Evolutionary conservation across 495 filamentous ascomycete genomes (phyloP).

Genomic region (Aspergillus baeticus): DNA sequence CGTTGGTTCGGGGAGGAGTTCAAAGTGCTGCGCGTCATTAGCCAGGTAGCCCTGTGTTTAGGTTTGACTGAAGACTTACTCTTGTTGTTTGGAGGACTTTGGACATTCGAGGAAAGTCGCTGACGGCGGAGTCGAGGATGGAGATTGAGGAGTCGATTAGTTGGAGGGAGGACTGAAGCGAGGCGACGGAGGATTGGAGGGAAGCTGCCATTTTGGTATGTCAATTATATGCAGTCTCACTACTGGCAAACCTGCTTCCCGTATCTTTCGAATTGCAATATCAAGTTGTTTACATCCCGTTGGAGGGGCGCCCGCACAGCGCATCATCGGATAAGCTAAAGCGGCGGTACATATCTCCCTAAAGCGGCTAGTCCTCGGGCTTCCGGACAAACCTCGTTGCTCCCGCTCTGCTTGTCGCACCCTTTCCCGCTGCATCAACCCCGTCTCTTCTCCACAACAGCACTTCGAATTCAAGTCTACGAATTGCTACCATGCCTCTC

Average conservation of each 20-base stretch:
- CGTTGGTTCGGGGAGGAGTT: conserved; percentile 68
- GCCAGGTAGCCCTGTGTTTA: neutral
- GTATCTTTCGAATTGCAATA: no score
- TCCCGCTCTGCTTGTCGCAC: conserved; percentile 19
- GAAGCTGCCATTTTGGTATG: conserved; percentile 48
- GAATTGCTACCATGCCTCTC: conserved; percentile 64
- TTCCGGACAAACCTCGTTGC: conserved; percentile 44
- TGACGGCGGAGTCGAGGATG: conserved; percentile 69
- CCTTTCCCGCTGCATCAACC: conserved; percentile 32
- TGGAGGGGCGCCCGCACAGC: conserved; percentile 18
- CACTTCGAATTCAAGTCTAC: conserved; percentile 16
- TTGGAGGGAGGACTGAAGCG: conserved; percentile 65
- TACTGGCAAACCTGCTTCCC: no score
- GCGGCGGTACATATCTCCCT: conserved; percentile 27
- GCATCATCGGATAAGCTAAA: conserved; percentile 19
- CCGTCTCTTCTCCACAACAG: conserved; percentile 28
- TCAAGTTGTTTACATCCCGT: conserved; percentile 32
- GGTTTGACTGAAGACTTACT: conserved; percentile 35
- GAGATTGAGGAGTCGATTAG: conserved; percentile 73
- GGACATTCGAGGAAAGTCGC: conserved; percentile 70
- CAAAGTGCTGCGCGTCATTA: conserved; percentile 63
- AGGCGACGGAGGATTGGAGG: conserved; percentile 64
- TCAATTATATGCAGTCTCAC: no score
- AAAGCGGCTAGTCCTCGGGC: conserved; percentile 24
- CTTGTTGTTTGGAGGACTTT: conserved; percentile 70